phyloP scores from a whole-genome alignment of 768 basidiomycete species.

The Pleurotus eryngii region DNA sequence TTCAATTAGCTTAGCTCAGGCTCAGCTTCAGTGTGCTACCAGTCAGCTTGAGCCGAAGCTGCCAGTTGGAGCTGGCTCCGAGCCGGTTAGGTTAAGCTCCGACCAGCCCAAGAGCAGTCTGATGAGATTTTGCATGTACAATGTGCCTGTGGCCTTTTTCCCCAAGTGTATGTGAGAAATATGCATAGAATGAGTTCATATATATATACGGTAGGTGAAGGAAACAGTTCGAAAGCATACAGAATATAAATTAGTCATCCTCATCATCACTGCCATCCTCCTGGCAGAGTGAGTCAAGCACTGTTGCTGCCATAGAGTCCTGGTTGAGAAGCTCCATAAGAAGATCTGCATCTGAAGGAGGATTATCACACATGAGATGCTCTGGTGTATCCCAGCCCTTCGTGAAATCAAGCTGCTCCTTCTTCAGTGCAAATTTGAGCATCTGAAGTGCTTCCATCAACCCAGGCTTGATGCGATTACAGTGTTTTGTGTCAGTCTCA shows the following conservation, averaged over 20 bases:
- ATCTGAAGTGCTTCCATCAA: constrained; percentile 19
- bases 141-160: too few relatives aligned
- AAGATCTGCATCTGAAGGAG: not conserved
- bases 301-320: not conserved
- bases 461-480: constrained; percentile 12
- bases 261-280: not conserved
- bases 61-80: not conserved
- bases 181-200: too few relatives aligned
- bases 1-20: not conserved
- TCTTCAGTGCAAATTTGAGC: constrained; percentile 13
- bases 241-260: not conserved
- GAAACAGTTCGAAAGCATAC: too few relatives aligned
- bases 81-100: not conserved
- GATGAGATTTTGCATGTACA: too few relatives aligned
- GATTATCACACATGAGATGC: not conserved
- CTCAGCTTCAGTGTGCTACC: not conserved
- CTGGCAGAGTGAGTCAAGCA: not conserved
- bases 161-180: too few relatives aligned
- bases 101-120: not conserved
- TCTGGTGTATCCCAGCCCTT: constrained; percentile 4
- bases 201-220: too few relatives aligned
- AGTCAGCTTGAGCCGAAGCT: not conserved
- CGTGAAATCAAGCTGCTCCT: constrained; percentile 10
- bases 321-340: not conserved
- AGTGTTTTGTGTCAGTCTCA: constrained; percentile 10